phyloP scores from a whole-genome alignment of 306 rosid genomes.

The Sechiopsis laciniata region DNA sequence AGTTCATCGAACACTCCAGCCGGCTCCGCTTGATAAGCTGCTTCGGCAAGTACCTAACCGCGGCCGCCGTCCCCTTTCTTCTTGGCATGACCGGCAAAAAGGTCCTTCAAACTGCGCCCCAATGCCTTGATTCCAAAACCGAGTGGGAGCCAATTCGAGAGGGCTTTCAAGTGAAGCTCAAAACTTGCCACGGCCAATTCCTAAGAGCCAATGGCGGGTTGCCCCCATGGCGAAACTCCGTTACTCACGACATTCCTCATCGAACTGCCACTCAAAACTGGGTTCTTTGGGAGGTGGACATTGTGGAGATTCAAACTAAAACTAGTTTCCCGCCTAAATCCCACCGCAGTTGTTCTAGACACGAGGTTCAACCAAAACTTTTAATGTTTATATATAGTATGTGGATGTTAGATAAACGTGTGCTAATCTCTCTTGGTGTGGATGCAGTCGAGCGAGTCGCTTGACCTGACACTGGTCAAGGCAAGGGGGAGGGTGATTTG shows the following conservation, averaged over 20 bases:
- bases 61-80: conserved; percentile 60
- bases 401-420: no score
- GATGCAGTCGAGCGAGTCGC: conserved; percentile 23
- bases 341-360: not conserved
- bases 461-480: conserved; percentile 28
- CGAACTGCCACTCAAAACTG: conserved; percentile 53
- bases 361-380: no score
- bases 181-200: conserved; percentile 61
- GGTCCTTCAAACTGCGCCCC: conserved; percentile 58
- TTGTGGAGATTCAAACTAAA: conserved; percentile 37
- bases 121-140: conserved; percentile 53
- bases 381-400: no score
- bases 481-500: conserved; percentile 52
- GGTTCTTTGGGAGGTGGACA: conserved; percentile 77
- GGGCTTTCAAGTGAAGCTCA: conserved; percentile 59
- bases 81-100: conserved; percentile 61
- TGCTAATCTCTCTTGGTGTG: not conserved
- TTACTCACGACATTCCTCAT: conserved; percentile 72
- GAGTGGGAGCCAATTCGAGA: conserved; percentile 89
- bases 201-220: conserved; percentile 71
- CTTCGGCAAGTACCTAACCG: conserved; percentile 65
- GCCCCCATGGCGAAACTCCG: conserved; percentile 83
- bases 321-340: conserved; percentile 18
- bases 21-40: conserved; percentile 58
- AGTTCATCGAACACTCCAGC: conserved; percentile 28